Base-by-base conservation (phyloP, 305 asterid genomes). In the Fraxinus sp. region DNA sequence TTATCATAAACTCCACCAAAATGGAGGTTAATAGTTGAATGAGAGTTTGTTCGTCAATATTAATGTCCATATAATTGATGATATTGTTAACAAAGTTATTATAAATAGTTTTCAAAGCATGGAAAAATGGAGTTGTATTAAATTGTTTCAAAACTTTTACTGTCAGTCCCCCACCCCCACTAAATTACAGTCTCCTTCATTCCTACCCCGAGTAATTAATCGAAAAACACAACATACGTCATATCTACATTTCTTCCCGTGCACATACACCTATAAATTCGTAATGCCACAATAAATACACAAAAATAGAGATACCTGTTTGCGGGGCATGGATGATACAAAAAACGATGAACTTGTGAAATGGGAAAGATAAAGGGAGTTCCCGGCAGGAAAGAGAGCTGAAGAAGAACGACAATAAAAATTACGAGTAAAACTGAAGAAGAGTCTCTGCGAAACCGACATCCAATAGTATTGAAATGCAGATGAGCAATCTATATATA, bases 381-480 rank as follows among this genome's bases (percentile, higher is more conserved):
- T 84, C 83, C 83, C 71, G 11, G 87, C 81, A 64, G 79, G 16
- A 73, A 76, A 33, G 5, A 77, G 70, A 57, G 46, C 26, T 28
- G 46, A 20, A 28, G 80, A 78, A 66, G 84, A 36, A 73, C 78
- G 86, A 62, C 87, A 73, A 74, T 0, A 37, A 5, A 79, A 78
- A 41, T 86, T 64, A 33, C 18, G 81, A 57, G 85, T 28, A 26
- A 87, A 84, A 74, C 77, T 78, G 78, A 83, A 76, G 59, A 88
- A 11, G 73, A 90, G 32, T 81, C 89, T 87, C 78, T 39, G 86
- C 37, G 87, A 81, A 64, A 86, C 89, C 85, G 88, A 85, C 98
- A 94, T 94, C 74, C 92, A 89, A 74, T 4, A 80, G 57, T 11
- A 24, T 77, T n/a, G 72, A 41, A 11, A 30, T 10, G 20, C 7